Evolutionary conservation across 2,329 filamentous ascomycete species (phyloP), one percentile per base, ranked within the genome.

Genomic region (Talaromyces sp.): DNA sequence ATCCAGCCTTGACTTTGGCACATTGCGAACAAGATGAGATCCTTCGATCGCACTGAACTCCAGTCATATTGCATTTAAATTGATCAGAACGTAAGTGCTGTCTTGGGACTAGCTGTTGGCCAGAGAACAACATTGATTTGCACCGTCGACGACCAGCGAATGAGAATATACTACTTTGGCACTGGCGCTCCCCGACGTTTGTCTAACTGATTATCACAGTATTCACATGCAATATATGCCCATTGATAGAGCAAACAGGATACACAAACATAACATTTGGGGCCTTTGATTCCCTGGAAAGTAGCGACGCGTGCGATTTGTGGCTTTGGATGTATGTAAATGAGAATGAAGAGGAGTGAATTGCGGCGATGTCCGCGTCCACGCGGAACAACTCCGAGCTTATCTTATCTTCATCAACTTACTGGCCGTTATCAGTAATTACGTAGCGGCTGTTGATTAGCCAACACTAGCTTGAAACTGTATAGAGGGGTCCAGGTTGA

Each of bases 111-210:
- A 37, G 35, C 35, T 37, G 35, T 13, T 22, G 33, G n/a, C 27
- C n/a, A 14, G 22, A 24, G 31, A 41, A 33, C 31, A 16, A 67
- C 64, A 11, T 71, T 73, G 67, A 70, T 72, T 73, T 72, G 19
- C 71, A 66, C 11, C 69, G 64, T 19, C 70, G 66, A 65, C 71
- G 72, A 58, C 71, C 65, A 22, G 70, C 71, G 63, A 69, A 73
- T 3, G 71, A 72, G 13, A 72, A 64, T 14, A 73, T 69, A 37
- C 69, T 71, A 48, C 70, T 64, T 47, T 69, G 69, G 65, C 71
- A 72, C 59, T 72, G 71, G 41, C 16, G 19, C 24, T 62, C 14
- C 8, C 60, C 33, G 13, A 54, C 41, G 19, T 47, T 24, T 14
- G 19, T 47, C 45, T 39, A 35, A 19, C n/a, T 16, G n/a, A 37